Base-by-base conservation (phyloP, 768 basidiomycete species). In the Dacryopinax spathularia region DNA sequence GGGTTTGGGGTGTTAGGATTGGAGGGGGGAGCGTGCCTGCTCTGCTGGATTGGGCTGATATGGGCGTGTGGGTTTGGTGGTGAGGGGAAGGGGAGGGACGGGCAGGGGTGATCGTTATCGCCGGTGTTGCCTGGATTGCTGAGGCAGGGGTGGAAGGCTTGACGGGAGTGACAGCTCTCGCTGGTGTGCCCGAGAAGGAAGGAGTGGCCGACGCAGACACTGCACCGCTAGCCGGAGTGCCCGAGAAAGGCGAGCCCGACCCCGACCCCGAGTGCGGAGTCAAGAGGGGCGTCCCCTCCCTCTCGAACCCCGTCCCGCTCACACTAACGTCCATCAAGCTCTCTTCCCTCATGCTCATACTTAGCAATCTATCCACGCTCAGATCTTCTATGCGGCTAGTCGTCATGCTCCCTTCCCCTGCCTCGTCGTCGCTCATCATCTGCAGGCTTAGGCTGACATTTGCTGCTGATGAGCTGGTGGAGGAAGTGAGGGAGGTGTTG, bases 401-500 rank as follows among this genome's bases (percentile, higher is more conserved):
- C 25, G 25, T 56, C 25, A 56, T 10, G 25, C 48, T 56, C 25
- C 22, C 29, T 13, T 20, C 31, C 48, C 10, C n/a, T n/a, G n/a
- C 36, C 10, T n/a, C 31, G 13, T 56, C 48, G 25, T 56, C 48
- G 13, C 25, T 22, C 13, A 56, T n/a, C 33, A 22, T 27, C 37
- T 27, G 34, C 60, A 20, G 61, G 48, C 33, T 29, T 31, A 63
- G 41, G 25, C 31, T 33, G 39, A 33, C 39, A 20, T 33, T 63
- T 5, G 41, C 25, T 10, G 60, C 22, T 20, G 60, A 60, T 27
- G 60, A 60, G 25, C n/a, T n/a, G n/a, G 15, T 25, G 18, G 35
- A 39, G n/a, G 61, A 62, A n/a, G 61, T 3, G 7, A 18, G n/a
- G 34, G 25, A 27, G 22, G 78, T 74, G 43, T 88, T 84, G n/a